Evolutionary conservation across 805 yeast genomes (phyloP).

Genomic region (Candida michaelii): DNA sequence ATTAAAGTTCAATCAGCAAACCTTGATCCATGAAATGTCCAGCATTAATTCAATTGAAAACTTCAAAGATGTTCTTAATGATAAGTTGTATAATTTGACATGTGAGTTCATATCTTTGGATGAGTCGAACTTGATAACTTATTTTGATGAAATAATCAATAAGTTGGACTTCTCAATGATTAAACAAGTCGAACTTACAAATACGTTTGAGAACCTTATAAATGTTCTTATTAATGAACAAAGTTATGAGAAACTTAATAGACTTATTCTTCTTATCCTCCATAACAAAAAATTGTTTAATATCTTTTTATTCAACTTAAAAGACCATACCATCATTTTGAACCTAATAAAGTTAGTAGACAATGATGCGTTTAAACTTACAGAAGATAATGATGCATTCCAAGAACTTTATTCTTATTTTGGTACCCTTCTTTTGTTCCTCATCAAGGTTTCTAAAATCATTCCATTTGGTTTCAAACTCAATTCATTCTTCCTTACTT

Average conservation of each 20-base stretch:
- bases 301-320: conserved; percentile 43
- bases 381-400: conserved; percentile 54
- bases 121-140: conserved; percentile 37
- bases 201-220: conserved; percentile 19
- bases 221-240: conserved; percentile 24
- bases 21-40: conserved; percentile 27
- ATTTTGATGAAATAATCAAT: conserved; percentile 21
- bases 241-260: conserved; percentile 33
- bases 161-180: conserved; percentile 23
- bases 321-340: conserved; percentile 39
- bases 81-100: conserved; percentile 33
- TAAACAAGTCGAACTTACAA: conserved; percentile 26
- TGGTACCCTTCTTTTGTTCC: conserved; percentile 53
- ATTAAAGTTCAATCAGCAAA: conserved; percentile 22
- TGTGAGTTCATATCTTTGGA: conserved; percentile 41
- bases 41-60: conserved; percentile 23
- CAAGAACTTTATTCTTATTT: conserved; percentile 70
- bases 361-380: conserved; percentile 30
- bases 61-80: conserved; percentile 24
- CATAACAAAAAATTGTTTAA: conserved; percentile 40
- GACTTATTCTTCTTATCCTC: conserved; percentile 53
- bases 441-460: conserved; percentile 17
- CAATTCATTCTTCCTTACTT: conserved; percentile 33
- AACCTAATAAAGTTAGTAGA: conserved; percentile 56
- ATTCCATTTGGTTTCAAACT: conserved; percentile 24